These are phyloP conservation scores for Ogataea chonburiensis DNA, from an alignment of 805 yeast species.

Conservation along the genomic window DNA sequence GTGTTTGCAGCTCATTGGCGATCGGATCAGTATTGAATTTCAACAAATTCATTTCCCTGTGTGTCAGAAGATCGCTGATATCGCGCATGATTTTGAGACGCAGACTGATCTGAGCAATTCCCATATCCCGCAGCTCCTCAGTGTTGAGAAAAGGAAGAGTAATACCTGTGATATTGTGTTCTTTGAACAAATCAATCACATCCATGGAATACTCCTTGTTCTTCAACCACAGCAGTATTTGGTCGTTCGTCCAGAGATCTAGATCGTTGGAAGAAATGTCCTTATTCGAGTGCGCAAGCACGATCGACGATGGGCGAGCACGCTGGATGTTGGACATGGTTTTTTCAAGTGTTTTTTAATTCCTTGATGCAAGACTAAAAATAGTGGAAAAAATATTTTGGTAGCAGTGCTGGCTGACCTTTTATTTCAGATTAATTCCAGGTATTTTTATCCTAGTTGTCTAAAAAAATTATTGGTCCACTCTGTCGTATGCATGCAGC, in stretches of 20 bases:
- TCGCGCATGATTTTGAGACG: constrained; percentile 61
- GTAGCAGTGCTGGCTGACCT: too few relatives aligned
- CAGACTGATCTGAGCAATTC: constrained; percentile 50
- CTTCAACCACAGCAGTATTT: constrained; percentile 32
- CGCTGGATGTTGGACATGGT: constrained; percentile 13
- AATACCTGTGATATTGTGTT: constrained; percentile 70
- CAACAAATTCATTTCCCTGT: constrained; percentile 28
- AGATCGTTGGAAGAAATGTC: constrained; percentile 22
- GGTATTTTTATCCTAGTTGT: background rate
- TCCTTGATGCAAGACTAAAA: too few relatives aligned
- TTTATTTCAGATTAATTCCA: too few relatives aligned
- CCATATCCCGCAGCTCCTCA: constrained; percentile 72
- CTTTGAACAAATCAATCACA: constrained; percentile 39
- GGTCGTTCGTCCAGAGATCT: constrained; percentile 33
- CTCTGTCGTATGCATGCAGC: constrained; percentile 36
- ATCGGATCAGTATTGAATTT: constrained; percentile 25
- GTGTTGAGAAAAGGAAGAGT: constrained; percentile 66
- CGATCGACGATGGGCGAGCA: constrained; percentile 19
- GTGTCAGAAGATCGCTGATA: constrained; percentile 50
- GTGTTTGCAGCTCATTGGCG: constrained; percentile 26
- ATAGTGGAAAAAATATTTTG: constrained; percentile 1
- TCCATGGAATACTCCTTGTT: constrained; percentile 25
- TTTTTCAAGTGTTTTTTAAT: background rate
- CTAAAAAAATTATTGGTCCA: too few relatives aligned
- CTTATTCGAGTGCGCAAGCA: constrained; percentile 18